Conservation (phyloP, 345 rosid genomes). For the Syzygium aromaticum region DNA sequence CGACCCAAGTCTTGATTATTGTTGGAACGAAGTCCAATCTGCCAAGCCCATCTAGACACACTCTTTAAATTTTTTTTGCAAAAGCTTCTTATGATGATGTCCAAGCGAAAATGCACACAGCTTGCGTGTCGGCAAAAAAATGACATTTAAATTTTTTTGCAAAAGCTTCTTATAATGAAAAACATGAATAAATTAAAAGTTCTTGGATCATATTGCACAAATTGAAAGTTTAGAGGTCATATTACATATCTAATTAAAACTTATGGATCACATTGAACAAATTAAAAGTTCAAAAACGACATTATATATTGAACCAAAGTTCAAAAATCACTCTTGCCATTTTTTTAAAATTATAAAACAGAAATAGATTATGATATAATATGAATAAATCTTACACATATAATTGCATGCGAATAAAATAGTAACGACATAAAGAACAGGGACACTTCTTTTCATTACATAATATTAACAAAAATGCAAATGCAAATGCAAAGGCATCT, state of each 20-base stretch:
- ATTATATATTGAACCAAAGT: accelerated
- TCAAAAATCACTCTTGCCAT: accelerated
- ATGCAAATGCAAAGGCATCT: not conserved
- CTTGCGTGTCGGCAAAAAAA: accelerated
- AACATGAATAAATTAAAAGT: not conserved
- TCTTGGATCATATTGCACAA: not conserved
- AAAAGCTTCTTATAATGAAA: not conserved
- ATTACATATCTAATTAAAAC: not conserved
- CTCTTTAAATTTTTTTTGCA: not conserved
- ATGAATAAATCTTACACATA: not conserved
- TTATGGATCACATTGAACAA: accelerated
- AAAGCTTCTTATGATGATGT: not conserved
- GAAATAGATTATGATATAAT: not conserved
- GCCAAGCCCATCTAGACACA: not conserved
- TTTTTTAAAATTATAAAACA: accelerated
- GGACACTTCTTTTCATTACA: not conserved
- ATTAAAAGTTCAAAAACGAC: accelerated
- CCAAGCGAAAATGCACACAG: not conserved
- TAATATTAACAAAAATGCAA: not conserved
- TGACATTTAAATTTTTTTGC: not conserved
- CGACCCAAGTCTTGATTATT: not conserved
- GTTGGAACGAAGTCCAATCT: not conserved
- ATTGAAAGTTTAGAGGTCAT: not conserved
- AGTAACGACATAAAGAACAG: not conserved
- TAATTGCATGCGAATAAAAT: not conserved